Evolutionary conservation across 1,284 basidiomycete genomes (phyloP).

Genomic region (Malassezia caprae): DNA sequence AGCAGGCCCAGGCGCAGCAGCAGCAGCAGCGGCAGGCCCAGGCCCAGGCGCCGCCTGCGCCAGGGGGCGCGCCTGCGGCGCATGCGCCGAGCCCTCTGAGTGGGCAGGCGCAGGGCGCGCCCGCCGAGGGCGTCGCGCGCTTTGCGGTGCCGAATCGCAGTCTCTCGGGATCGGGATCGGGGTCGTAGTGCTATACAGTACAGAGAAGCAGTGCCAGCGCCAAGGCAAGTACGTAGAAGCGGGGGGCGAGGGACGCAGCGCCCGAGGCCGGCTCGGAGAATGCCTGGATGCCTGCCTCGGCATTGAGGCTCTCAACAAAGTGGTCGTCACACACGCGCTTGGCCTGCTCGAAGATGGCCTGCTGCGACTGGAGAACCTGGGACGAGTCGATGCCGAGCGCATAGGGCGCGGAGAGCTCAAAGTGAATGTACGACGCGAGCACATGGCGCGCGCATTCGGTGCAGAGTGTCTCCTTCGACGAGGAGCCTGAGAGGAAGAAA

Average conservation of each 20-base stretch:
- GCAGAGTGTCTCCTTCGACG: slow-evolving; percentile 18
- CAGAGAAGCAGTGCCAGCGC: background rate
- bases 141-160: background rate
- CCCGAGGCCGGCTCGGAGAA: slow-evolving; percentile 5
- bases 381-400: slow-evolving; percentile 24
- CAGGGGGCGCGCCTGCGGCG: background rate
- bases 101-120: background rate
- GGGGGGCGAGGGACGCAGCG: background rate
- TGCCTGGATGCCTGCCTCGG: slow-evolving; percentile 2
- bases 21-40: background rate
- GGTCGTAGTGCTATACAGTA: background rate
- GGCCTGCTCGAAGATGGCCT: slow-evolving; percentile 18
- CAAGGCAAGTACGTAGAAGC: background rate
- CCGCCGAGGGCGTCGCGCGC: background rate
- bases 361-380: slow-evolving; percentile 18
- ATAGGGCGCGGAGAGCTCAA: slow-evolving; percentile 26
- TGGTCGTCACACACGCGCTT: slow-evolving; percentile 16
- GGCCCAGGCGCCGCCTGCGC: background rate
- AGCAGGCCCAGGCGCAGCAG: slow-evolving; percentile 30
- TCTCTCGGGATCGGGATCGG: background rate
- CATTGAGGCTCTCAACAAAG: slow-evolving; percentile 17
- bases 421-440: slow-evolving; percentile 25
- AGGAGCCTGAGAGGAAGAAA: slow-evolving; percentile 22
- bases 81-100: background rate
- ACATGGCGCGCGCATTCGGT: slow-evolving; percentile 21